Evolutionary conservation across 1,139 yeast species (phyloP), one percentile per base, ranked within the genome.

Genomic region (Yamadazyma diddensiae): DNA sequence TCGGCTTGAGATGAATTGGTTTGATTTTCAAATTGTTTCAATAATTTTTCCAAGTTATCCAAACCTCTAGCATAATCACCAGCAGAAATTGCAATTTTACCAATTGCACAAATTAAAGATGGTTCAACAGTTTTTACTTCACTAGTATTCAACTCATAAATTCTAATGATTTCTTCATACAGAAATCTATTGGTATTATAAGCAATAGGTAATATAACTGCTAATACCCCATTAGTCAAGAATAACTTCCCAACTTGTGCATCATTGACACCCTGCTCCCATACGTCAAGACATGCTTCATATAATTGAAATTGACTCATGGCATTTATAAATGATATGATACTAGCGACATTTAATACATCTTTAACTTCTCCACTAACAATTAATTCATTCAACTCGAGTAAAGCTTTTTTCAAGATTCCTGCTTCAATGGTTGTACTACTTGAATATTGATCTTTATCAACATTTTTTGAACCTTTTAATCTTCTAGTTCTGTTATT

Each of bases 181-280:
- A 74, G 61, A 35, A 73, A 73, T 45, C 82, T 73, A 29, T 82
- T 79, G 33, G 73, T 66, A 38, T 76, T 77, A 43, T 70, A 79
- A 42, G 87, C 72, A 26, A 82, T 69, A 20, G 88, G 88, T 49
- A 86, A 68, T 22, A 84, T 73, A 7, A 81, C 76, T 19, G 94
- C 86, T 43, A 84, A 77, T 12, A 83, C 83, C 39, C 65, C 65
- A 41, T 79, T 84, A 47, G 66, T 66, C 55, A 55, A 63, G 47
- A 55, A 68, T 20, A 58, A 36, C 13, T 46, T 37, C 16, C 63
- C 62, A 15, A 44, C 46, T n/a, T 52, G 50, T 2, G 45, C 45
- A 39, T 60, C 60, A 39, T 57, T 61, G 29, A 68, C 67, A 5
- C 73, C 73, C 16, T 47, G 45, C 47, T 69, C 75, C 75, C 75